Evolutionary conservation across 345 rosid species (phyloP), one percentile per base, ranked within the genome.

Genomic region (Arabis hirsuta): DNA sequence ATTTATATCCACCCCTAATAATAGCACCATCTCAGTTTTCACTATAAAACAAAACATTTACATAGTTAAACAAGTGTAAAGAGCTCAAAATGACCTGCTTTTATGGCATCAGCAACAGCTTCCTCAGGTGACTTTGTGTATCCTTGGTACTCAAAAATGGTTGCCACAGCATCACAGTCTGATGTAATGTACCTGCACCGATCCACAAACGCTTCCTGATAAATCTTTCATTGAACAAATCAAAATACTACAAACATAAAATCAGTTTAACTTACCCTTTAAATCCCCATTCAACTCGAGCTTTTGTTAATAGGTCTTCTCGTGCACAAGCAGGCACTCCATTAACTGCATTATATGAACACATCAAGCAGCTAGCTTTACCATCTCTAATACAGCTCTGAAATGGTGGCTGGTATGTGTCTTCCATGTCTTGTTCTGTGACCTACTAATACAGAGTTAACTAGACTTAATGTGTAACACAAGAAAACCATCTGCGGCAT

Each of bases 121-220:
- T 94, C 96, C 56, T 78, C 96, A 3, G 86, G 59, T 32, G 81
- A 74, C 65, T 81, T 88, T 0, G 92, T 67, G 65, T 89, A 91
- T 55, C 86, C 81, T 74, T 94, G 98, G 82, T 81, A 89, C 31
- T 81, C 91, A 50, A 59, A 81, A 65, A 94, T 84, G 10, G 98
- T 94, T 74, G 86, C 97, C 66, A 94, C 96, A 36, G 97, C 96
- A 83, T 94, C 95, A 85, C 98, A 94, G 70, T 94, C 98, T 46
- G 98, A 88, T 71, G 92, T 85, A 46, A 94, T 89, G 72, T 94
- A 94, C 73, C 97, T 94, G 82, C 48, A 68, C 11, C 38, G 26
- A 44, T 45, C 55, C 54, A 66, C 6, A 38, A 78, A 68, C 2
- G 13, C 20, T 54, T 20, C 26, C 36, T 0, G 8, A 3, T 8